phyloP scores from a whole-genome alignment of 495 filamentous ascomycete genomes.

The Hyaloscypha variabilis region DNA sequence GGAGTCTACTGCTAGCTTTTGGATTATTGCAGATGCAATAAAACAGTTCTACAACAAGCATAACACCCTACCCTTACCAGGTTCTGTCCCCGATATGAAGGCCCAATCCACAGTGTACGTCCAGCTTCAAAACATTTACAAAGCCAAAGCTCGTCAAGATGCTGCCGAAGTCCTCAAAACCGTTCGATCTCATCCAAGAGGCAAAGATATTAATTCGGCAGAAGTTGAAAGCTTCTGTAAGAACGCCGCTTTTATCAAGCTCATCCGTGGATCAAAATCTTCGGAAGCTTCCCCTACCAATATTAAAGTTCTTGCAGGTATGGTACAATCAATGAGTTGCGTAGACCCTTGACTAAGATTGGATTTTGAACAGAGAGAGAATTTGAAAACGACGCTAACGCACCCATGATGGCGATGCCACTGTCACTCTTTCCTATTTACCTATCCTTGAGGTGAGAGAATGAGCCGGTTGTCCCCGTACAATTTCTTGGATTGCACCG shows the following conservation, averaged over 20 bases:
- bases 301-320: slow-evolving; percentile 28
- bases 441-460: slow-evolving; percentile 60
- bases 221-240: slow-evolving; percentile 96
- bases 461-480: neutral
- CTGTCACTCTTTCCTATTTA: slow-evolving; percentile 76
- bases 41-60: slow-evolving; percentile 72
- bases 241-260: slow-evolving; percentile 89
- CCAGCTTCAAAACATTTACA: slow-evolving; percentile 91
- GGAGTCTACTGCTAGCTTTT: slow-evolving; percentile 65
- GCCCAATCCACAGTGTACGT: slow-evolving; percentile 91
- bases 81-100: slow-evolving; percentile 97
- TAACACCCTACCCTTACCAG: slow-evolving; percentile 77
- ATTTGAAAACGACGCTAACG: slow-evolving; percentile 37
- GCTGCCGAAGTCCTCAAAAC: slow-evolving; percentile 71
- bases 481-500: neutral
- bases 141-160: slow-evolving; percentile 81
- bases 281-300: slow-evolving; percentile 29
- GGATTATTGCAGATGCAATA: slow-evolving; percentile 86
- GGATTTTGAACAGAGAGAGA: slow-evolving; percentile 16
- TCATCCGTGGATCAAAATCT: slow-evolving; percentile 58
- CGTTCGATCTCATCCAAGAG: slow-evolving; percentile 61
- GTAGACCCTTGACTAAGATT: slow-evolving; percentile 9
- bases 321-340: neutral
- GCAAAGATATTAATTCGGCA: slow-evolving; percentile 61
- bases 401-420: slow-evolving; percentile 41